Evolutionary conservation across 2,329 filamentous ascomycete genomes (phyloP).

Genomic region (Calonectria pauciramosa): DNA sequence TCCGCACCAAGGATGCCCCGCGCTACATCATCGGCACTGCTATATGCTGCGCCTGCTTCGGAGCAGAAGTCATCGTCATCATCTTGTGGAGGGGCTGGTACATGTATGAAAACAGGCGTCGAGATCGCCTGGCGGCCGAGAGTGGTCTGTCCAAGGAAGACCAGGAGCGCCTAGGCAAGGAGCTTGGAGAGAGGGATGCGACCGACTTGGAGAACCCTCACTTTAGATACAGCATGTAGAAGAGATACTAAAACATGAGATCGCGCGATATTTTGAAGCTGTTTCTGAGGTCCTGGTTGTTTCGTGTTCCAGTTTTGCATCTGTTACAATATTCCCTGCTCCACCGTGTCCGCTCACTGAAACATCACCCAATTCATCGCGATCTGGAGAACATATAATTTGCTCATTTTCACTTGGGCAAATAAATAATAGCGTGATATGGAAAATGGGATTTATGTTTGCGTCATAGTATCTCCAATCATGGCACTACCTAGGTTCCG

Average conservation of each 20-base stretch:
- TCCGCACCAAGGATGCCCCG: slow-evolving; percentile 1
- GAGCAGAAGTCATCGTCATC: neutral
- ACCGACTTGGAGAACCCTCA: slow-evolving; percentile 1
- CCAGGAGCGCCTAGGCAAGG: neutral
- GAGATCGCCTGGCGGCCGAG: neutral
- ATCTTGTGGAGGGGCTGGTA: neutral
- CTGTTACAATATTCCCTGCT: neutral
- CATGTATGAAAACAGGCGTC: slow-evolving; percentile 5
- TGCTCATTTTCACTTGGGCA: neutral
- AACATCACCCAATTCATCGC: neutral
- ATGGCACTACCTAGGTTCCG: neutral
- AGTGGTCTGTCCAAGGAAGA: neutral
- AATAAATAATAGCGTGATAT: neutral
- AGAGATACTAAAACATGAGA: neutral
- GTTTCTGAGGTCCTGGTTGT: neutral
- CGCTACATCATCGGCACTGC: neutral
- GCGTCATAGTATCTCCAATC: neutral
- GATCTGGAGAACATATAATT: neutral
- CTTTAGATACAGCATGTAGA: neutral
- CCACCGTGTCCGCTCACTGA: neutral
- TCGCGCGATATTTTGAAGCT: neutral
- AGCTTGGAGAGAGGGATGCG: neutral
- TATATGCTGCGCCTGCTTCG: neutral
- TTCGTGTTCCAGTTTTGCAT: neutral
- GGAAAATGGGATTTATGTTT: neutral